A percentile compares a stretch with the other conserved stretches of the same genome.
Evolutionary conservation across 2,329 filamentous ascomycete species (phyloP).

Genomic region (Ophiocordyceps sinensis): DNA sequence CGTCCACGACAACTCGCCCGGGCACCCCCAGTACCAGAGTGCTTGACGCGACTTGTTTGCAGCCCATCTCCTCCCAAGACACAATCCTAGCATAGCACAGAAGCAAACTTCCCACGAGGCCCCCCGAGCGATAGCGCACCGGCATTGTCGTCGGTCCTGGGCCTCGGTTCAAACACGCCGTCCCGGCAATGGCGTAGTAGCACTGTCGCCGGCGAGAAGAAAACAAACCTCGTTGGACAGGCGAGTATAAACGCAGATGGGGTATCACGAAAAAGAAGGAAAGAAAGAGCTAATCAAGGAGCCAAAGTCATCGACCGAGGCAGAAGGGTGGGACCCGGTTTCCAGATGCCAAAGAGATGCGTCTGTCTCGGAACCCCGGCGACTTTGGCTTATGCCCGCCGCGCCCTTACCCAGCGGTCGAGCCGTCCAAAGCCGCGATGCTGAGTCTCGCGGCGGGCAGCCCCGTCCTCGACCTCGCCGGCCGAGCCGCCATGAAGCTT

Average conservation of each 20-base stretch:
- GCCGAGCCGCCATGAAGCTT: constrained; percentile 27
- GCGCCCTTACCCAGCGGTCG: constrained; percentile 15
- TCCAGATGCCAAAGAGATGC: too few species aligned
- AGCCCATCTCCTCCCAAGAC: not conserved
- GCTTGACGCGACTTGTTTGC: too few species aligned
- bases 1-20: too few species aligned
- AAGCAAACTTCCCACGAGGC: constrained; percentile 31
- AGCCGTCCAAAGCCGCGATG: constrained; percentile 42
- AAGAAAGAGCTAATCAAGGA: constrained; percentile 4
- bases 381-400: not conserved
- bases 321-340: not conserved
- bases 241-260: constrained; percentile 30
- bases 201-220: constrained; percentile 37
- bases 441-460: constrained; percentile 40
- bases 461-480: constrained; percentile 41
- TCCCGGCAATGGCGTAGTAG: constrained; percentile 41
- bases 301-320: not conserved
- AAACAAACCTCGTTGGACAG: constrained; percentile 23
- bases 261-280: constrained; percentile 21
- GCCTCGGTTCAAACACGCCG: constrained; percentile 28
- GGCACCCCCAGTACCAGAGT: too few species aligned
- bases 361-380: too few species aligned
- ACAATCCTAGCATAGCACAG: constrained; percentile 1
- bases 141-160: constrained; percentile 31
- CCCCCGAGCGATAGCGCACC: constrained; percentile 33